Evolutionary conservation across 352 stramenopile genomes (phyloP).

Genomic region (Pythium volutum): DNA sequence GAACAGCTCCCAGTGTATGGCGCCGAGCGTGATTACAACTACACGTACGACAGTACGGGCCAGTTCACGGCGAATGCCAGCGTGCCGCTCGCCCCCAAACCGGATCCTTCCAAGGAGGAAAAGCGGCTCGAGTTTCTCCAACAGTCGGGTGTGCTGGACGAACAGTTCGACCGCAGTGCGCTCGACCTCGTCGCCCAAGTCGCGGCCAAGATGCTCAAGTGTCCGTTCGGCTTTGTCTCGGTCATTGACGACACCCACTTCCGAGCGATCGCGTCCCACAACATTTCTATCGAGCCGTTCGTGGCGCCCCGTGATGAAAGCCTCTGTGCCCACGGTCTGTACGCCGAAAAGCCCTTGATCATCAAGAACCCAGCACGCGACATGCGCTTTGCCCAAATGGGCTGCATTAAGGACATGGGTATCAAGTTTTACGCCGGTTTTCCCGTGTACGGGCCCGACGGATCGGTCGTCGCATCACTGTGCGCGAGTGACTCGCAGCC

Average conservation of each 20-base stretch:
- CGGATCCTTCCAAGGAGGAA: slow-evolving; percentile 35
- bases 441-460: slow-evolving; percentile 41
- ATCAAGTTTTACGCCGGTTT: slow-evolving; percentile 72
- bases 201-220: slow-evolving; percentile 51
- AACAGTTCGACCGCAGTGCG: slow-evolving; percentile 41
- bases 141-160: slow-evolving; percentile 38
- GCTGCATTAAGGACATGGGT: slow-evolving; percentile 38
- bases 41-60: slow-evolving; percentile 27
- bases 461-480: slow-evolving; percentile 44
- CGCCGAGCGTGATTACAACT: slow-evolving; percentile 44
- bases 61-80: slow-evolving; percentile 33
- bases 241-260: slow-evolving; percentile 49
- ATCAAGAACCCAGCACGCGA: slow-evolving; percentile 62
- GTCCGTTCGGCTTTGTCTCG: slow-evolving; percentile 63
- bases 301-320: slow-evolving; percentile 44
- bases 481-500: slow-evolving; percentile 38
- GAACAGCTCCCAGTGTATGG: slow-evolving; percentile 30
- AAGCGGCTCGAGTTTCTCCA: slow-evolving; percentile 45
- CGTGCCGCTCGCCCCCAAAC: slow-evolving; percentile 46
- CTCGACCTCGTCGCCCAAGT: slow-evolving; percentile 55
- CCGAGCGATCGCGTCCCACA: slow-evolving; percentile 46
- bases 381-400: slow-evolving; percentile 59
- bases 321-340: slow-evolving; percentile 48
- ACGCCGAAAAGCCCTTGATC: slow-evolving; percentile 58
- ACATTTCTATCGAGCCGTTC: slow-evolving; percentile 29